Percentiles rank a stretch among this genome's conserved stretches.
Conservation (phyloP, 371 early-diverging fungal species). For the Coemansia sp. region DNA sequence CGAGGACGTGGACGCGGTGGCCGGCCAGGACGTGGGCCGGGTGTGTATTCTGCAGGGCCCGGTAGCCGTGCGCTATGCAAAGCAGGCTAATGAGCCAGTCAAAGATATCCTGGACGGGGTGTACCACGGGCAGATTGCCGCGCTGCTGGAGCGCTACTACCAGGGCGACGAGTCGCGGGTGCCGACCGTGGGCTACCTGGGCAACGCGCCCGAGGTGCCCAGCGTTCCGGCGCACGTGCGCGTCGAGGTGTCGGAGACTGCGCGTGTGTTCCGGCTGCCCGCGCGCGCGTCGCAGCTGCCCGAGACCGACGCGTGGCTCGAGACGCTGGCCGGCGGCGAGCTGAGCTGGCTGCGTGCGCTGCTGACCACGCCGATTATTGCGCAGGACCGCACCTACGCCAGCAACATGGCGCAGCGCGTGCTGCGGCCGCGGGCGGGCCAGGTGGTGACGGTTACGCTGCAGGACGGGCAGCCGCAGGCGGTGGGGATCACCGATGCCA, state of each 20-base stretch:
- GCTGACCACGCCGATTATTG: conserved; percentile 74
- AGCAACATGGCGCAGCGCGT: conserved; percentile 80
- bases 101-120: conserved; percentile 88
- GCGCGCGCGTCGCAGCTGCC: conserved; percentile 56
- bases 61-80: conserved; percentile 82
- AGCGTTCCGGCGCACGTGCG: neutral
- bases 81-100: conserved; percentile 86
- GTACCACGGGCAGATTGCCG: conserved; percentile 78
- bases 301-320: conserved; percentile 68
- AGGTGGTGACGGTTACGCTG: conserved; percentile 65
- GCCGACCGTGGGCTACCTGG: conserved; percentile 83
- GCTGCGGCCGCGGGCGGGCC: conserved; percentile 80
- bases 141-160: conserved; percentile 80
- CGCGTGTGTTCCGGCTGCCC: conserved; percentile 31
- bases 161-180: conserved; percentile 61
- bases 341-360: conserved; percentile 87
- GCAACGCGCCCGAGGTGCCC: conserved; percentile 53
- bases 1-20: conserved; percentile 89
- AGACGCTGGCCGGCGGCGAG: conserved; percentile 67
- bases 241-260: conserved; percentile 77
- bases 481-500: conserved; percentile 60
- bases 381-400: conserved; percentile 75
- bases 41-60: conserved; percentile 97
- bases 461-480: conserved; percentile 50
- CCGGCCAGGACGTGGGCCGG: conserved; percentile 86